Conservation (phyloP, 192 early-diverging fungal species). For the Haplosporangium gracile region DNA sequence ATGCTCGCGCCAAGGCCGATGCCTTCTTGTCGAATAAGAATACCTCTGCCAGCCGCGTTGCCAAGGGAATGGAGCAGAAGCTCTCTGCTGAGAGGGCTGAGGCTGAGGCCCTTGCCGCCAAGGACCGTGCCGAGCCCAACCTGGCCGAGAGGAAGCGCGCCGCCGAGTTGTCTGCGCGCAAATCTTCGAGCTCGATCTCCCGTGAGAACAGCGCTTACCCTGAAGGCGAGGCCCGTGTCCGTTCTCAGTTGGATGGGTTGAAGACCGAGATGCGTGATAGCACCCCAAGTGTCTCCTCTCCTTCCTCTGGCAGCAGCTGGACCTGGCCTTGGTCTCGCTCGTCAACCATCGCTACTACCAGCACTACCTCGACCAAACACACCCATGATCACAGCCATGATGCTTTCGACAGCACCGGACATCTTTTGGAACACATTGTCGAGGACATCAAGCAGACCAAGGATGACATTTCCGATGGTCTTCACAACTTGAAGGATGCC, state of each 20-base stretch:
- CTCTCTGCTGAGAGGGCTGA: constrained; percentile 6
- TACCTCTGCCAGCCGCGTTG: not conserved
- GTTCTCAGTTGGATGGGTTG: constrained; percentile 25
- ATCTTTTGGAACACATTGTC: constrained; percentile 35
- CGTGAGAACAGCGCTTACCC: constrained; percentile 6
- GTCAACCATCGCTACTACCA: not conserved
- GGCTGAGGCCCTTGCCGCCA: constrained; percentile 5
- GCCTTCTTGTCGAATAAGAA: constrained; percentile 16
- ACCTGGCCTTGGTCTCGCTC: constrained; percentile 25
- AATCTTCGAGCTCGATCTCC: not conserved
- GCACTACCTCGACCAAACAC: constrained; percentile 8
- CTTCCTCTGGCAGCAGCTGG: not conserved
- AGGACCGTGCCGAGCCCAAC: constrained; percentile 15
- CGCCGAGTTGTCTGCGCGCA: not conserved
- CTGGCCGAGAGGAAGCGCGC: constrained; percentile 8
- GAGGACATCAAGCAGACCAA: constrained; percentile 45
- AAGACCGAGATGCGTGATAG: constrained; percentile 10
- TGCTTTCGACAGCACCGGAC: constrained; percentile 24
- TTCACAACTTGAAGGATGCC: constrained; percentile 21
- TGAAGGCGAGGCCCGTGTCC: constrained; percentile 16
- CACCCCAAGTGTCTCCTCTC: not conserved
- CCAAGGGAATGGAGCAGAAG: constrained; percentile 13
- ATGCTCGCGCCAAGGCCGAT: constrained; percentile 25
- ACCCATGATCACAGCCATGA: constrained; percentile 13
- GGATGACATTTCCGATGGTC: constrained; percentile 17